Evolutionary conservation across 2,329 filamentous ascomycete genomes (phyloP), one percentile per base, ranked within the genome.

Genomic region (Epichloe gansuensis): DNA sequence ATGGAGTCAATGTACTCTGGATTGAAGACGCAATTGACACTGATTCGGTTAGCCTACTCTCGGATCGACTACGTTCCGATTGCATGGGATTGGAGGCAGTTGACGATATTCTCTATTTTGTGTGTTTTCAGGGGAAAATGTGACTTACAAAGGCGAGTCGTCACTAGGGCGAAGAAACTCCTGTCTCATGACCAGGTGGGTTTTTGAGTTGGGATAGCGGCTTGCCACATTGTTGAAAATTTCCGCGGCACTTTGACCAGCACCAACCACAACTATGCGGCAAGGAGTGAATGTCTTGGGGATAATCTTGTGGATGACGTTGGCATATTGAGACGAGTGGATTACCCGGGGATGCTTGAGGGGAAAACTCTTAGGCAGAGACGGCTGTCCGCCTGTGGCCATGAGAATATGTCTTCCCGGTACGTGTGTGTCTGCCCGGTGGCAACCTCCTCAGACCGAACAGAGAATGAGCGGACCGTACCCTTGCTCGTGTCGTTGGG

Each of bases 11-110:
- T 83, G 55, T 84, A 86, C 37, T 85, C 82, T 1, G 91, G 91
- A 71, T 97, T 90, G 75, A 97, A 97, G 64, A 97, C 88, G 63
- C 93, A 90, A 68, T 97, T 97, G 61, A 97, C 90, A 62, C 87
- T 91, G 45, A 0, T 35, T 15, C 15, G 38, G 31, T 54, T 35
- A 54, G 52, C 34, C 11, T 37, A 42, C 39, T 31, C 17, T 28
- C 6, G n/a, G 9, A 2, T 23, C 43, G 15, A 21, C 13, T 15
- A 23, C 12, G 8, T 11, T 7, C 3, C 15, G 1, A 15, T 31
- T 43, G 41, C 7, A 23, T 43, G 23, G 25, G 15, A 8, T 1
- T 17, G 8, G 15, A 7, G 13, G 37, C 13, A 39, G 13, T 39
- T 13, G 31, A 35, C 25, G 37, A 11, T 4, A 1, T 31, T 31